Base-by-base conservation (phyloP, 345 rosid genomes). In the Punica granatum region DNA sequence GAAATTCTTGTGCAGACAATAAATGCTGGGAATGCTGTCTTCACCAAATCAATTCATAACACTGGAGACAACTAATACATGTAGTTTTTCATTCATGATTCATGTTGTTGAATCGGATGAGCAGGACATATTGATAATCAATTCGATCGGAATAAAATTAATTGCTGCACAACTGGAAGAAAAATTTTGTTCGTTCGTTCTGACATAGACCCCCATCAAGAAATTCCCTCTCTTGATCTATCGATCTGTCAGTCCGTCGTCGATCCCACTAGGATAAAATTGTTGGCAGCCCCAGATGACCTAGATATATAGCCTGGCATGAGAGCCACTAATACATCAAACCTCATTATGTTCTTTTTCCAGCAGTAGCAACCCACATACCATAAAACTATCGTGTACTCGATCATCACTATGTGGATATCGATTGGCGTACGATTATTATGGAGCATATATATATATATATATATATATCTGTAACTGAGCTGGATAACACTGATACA, bases 301-400 rank as follows among this genome's bases (percentile, higher is more conserved):
- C 61, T 13, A n/a, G n/a, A 37, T 37, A 56, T 56, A 26, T 56
- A 56, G 61, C 61, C 61, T 56, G 61, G 61, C 61, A 56, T 10
- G 32, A 26, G 61, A 28, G 10, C 41, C 6, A 11, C 41, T 37
- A 37, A 37, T 37, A 37, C 41, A 37, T 37, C 41, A 37, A 37
- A 5, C 41, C 11, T 26, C 34, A 23, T 23, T 54, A 23, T 13
- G 61, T 26, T n/a, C n/a, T n/a, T n/a, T n/a, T n/a, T n/a, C n/a
- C n/a, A n/a, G n/a, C n/a, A n/a, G n/a, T 5, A 37, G 11, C 5
- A 37, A 37, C 11, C 41, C 41, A 11, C 5, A 5, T 37, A 37
- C 41, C 41, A 4, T 37, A 37, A 5, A 37, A 37, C n/a, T n/a
- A n/a, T n/a, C n/a, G n/a, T 37, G 5, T 37, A 44, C 19, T 16